A percentile compares a stretch with the other conserved stretches of the same genome.
Conservation (phyloP, 2,329 filamentous ascomycete species). For the Microsporum canis region DNA sequence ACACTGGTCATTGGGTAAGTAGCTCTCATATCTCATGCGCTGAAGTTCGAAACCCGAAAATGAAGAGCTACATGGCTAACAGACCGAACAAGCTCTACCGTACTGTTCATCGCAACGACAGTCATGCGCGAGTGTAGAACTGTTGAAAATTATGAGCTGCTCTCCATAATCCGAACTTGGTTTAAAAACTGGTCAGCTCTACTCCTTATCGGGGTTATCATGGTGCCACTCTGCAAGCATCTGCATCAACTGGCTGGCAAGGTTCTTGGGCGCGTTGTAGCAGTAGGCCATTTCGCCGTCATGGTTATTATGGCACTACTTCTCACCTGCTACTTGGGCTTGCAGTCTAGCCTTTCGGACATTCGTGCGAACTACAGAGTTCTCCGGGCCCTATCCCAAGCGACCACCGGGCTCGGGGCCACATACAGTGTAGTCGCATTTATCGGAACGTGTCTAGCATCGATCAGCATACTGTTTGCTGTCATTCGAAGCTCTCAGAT, state of each 20-base stretch:
- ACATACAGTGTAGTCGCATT: neutral
- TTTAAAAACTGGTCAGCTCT: neutral
- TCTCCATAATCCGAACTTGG: neutral
- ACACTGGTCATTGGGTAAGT: neutral
- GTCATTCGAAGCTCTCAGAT: neutral
- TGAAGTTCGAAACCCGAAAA: neutral
- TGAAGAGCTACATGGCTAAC: neutral
- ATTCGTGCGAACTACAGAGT: neutral
- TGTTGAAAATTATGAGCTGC: neutral
- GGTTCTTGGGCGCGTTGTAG: slow-evolving; percentile 1
- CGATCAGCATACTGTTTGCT: neutral
- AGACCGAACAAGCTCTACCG: neutral
- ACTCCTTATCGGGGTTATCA: slow-evolving; percentile 8
- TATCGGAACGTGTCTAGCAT: neutral
- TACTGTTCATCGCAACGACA: slow-evolving; percentile 3
- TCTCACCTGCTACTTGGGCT: slow-evolving; percentile 1
- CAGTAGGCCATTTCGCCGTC: slow-evolving; percentile 2
- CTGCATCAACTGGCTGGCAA: slow-evolving; percentile 5
- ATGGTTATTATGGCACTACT: slow-evolving; percentile 8
- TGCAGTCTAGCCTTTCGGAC: neutral
- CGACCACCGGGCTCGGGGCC: neutral
- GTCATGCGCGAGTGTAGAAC: neutral
- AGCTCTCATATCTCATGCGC: neutral
- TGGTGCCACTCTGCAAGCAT: slow-evolving; percentile 10
- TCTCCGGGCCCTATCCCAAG: neutral